Evolutionary conservation across 2,329 filamentous ascomycete species (phyloP).

Genomic region (Exophiala bonariae): DNA sequence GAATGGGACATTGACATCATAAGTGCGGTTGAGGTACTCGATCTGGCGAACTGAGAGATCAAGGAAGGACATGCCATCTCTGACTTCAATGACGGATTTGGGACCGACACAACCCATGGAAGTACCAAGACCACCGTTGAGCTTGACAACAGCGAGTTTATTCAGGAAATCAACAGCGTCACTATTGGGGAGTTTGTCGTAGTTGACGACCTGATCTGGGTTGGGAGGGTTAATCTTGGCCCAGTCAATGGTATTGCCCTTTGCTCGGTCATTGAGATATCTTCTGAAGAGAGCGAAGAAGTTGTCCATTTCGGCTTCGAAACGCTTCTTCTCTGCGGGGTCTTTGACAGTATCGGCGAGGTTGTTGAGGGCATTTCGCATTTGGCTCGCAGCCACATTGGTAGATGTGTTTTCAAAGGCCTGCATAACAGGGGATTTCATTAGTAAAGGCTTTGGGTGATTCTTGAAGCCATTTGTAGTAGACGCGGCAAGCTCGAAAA

Average conservation of each 20-base stretch:
- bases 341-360: constrained; percentile 89
- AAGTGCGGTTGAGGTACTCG: constrained; percentile 98
- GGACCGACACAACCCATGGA: constrained; percentile 99
- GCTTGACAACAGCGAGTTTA: constrained; percentile 97
- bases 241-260: constrained; percentile 95
- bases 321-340: constrained; percentile 71
- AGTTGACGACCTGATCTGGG: constrained; percentile 90
- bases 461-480: background rate
- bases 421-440: constrained; percentile 49
- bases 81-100: constrained; percentile 99
- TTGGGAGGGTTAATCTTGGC: constrained; percentile 93
- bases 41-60: constrained; percentile 98
- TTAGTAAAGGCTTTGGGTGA: constrained; percentile 11
- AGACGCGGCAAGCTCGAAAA: constrained; percentile 8
- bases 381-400: constrained; percentile 95
- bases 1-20: constrained; percentile 95
- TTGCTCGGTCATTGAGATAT: constrained; percentile 98
- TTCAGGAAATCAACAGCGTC: constrained; percentile 92
- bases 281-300: constrained; percentile 98
- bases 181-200: constrained; percentile 83
- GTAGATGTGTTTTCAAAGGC: constrained; percentile 99
- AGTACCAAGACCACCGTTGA: constrained; percentile 98
- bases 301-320: constrained; percentile 99
- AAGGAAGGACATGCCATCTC: constrained; percentile 99
- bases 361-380: constrained; percentile 95